Conservation (phyloP, 108 stramenopile genomes). For the Fistulifera pelliculosa region DNA sequence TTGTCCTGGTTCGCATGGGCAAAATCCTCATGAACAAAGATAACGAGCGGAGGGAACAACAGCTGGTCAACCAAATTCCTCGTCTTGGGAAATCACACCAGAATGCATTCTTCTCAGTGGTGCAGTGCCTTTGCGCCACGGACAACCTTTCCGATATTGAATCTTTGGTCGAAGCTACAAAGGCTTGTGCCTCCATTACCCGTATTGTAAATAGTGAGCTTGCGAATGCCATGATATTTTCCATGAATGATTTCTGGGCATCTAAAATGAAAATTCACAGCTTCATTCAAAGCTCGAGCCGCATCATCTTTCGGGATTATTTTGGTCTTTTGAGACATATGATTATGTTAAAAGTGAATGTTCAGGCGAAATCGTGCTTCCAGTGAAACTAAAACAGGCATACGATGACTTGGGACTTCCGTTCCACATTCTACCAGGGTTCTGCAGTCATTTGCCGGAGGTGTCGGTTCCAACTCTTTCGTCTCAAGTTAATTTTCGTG, state of each 20-base stretch:
- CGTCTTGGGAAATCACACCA: neutral
- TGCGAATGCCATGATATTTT: neutral
- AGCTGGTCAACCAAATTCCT: too few species aligned
- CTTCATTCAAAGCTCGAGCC: slow-evolving; percentile 10
- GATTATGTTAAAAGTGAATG: neutral
- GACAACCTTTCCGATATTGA: slow-evolving; percentile 11
- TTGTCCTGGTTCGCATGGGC: slow-evolving; percentile 29
- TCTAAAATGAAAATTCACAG: slow-evolving; percentile 5
- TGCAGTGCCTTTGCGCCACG: neutral
- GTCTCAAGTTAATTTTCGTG: slow-evolving; percentile 32
- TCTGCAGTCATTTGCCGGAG: neutral
- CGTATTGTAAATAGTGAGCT: slow-evolving; percentile 5
- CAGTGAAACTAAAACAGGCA: slow-evolving; percentile 20
- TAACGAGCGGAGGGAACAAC: neutral
- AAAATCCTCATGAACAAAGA: slow-evolving; percentile 28
- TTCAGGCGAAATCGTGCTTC: too few species aligned
- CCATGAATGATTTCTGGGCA: slow-evolving; percentile 12
- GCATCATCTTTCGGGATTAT: slow-evolving; percentile 31
- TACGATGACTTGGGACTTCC: slow-evolving; percentile 28
- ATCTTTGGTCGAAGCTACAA: slow-evolving; percentile 28
- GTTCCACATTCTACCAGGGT: slow-evolving; percentile 28
- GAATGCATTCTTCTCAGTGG: neutral
- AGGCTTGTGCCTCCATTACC: slow-evolving; percentile 21
- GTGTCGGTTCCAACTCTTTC: slow-evolving; percentile 17
- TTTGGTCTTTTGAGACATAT: slow-evolving; percentile 30